phyloP scores from a whole-genome alignment of 139 green algal species.

The Trebouxia sp. region DNA sequence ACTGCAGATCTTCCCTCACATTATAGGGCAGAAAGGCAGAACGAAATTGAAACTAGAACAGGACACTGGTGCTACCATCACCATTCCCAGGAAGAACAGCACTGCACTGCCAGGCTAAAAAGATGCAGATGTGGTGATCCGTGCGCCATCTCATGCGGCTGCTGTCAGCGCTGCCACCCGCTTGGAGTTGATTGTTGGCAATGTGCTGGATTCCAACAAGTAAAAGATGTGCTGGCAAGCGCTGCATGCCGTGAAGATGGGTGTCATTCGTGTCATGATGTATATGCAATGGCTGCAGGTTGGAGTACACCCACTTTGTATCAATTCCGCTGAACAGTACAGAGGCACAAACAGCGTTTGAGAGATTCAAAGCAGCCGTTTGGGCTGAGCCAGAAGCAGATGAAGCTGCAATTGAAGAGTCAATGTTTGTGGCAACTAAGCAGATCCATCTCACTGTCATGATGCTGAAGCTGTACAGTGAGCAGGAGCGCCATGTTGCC shows the following conservation, averaged over 20 bases:
- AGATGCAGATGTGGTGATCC: background rate
- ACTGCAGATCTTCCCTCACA: background rate
- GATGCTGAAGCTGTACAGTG: slow-evolving; percentile 70
- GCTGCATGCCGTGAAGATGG: no score
- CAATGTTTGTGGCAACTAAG: slow-evolving; percentile 23
- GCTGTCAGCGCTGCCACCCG: slow-evolving; percentile 1
- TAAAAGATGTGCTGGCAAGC: background rate
- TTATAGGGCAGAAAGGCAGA: slow-evolving; percentile 2
- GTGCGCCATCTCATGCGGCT: background rate
- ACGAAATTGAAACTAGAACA: slow-evolving; percentile 8
- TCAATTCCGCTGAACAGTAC: background rate
- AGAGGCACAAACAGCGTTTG: slow-evolving; percentile 2
- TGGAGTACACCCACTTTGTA: slow-evolving; percentile 8
- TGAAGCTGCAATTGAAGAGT: slow-evolving; percentile 25
- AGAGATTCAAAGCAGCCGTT: background rate
- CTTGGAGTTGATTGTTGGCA: background rate
- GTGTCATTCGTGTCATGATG: no score
- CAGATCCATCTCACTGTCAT: slow-evolving; percentile 62
- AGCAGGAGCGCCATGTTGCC: slow-evolving; percentile 43
- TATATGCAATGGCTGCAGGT: no score
- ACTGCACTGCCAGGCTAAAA: background rate
- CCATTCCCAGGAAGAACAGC: background rate
- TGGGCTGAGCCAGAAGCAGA: background rate
- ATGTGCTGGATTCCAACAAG: slow-evolving; percentile 15
- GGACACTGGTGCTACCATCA: background rate